Conservation (phyloP, 305 asterid genomes). For the Stenogyne calaminthoides region DNA sequence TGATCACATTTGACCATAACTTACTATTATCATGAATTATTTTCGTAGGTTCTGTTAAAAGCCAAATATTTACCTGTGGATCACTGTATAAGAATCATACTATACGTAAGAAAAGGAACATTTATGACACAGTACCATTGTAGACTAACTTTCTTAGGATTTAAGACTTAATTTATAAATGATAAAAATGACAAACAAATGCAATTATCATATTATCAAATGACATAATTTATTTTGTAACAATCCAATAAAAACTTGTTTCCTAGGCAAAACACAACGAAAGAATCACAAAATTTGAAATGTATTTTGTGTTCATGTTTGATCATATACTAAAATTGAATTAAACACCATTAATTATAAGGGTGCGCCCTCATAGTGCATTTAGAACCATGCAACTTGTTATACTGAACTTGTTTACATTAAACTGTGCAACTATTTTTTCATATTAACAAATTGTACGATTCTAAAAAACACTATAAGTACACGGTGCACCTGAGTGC, state of each 20-base stretch:
- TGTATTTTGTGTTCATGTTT: not conserved
- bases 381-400: too few relatives aligned
- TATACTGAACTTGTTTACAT: too few relatives aligned
- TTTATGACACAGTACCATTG: not conserved
- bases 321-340: not conserved
- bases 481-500: too few relatives aligned
- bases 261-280: not conserved
- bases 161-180: not conserved
- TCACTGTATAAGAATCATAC: not conserved
- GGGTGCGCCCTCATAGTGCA: too few relatives aligned
- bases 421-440: too few relatives aligned
- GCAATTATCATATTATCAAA: too few relatives aligned
- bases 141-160: not conserved
- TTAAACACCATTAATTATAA: not conserved
- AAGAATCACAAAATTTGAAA: not conserved
- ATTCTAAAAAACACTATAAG: too few relatives aligned
- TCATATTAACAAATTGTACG: too few relatives aligned
- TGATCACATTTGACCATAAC: not conserved
- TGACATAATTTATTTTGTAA: too few relatives aligned
- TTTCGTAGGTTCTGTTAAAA: not conserved
- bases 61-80: not conserved
- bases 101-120: not conserved
- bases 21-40: not conserved
- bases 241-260: not conserved
- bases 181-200: too few relatives aligned